Base-by-base conservation (phyloP, 805 yeast species). In the Cyberlindnera amylophila region DNA sequence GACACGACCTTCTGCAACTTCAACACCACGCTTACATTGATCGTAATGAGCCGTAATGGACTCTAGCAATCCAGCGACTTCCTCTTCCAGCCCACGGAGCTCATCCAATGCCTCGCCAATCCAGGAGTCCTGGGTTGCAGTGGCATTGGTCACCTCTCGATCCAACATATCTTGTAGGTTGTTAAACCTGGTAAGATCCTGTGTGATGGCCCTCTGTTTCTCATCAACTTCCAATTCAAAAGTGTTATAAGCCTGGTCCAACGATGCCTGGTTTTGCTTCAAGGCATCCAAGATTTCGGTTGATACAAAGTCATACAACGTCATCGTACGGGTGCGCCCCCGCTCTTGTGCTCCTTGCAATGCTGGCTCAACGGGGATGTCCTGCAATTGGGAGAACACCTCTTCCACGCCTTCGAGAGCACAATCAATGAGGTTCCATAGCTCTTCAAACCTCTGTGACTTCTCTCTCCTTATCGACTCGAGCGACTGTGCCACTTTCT, bases 31-130 rank as follows among this genome's bases (percentile, higher is more conserved):
- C 11, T 65, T 52, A 51, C 95, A 85, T 57, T 86, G 88, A 60
- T 89, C 96, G 54, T 81, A 87, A 63, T 89, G 96, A 41, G 77
- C 77, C 10, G 96, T 82, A 36, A 89, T 66, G 54, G 89, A 77
- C 42, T 79, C 81, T 27, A 90, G 65, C 14, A 83, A 67, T 2
- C 74, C 71, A 1, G 86, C 95, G 62, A 87, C 70, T 40, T 84
- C 93, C 44, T 72, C 70, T 41, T 87, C 95, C 37, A 79, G 55
- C 2, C 69, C 65, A 13, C 63, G 53, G 46, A 75, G 78, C 40
- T 74, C 77, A 2, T 54, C 55, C 16, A 68, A 39, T 6, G 63
- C 43, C 16, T 48, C 50, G 16, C 48, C 47, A 6, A 65, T 36
- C 39, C 42, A 29, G 10, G 41, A 12, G 2, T 21, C 27, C 15